Evolutionary conservation across 2,329 filamentous ascomycete species (phyloP).

Genomic region (Diaporthe longicolla): DNA sequence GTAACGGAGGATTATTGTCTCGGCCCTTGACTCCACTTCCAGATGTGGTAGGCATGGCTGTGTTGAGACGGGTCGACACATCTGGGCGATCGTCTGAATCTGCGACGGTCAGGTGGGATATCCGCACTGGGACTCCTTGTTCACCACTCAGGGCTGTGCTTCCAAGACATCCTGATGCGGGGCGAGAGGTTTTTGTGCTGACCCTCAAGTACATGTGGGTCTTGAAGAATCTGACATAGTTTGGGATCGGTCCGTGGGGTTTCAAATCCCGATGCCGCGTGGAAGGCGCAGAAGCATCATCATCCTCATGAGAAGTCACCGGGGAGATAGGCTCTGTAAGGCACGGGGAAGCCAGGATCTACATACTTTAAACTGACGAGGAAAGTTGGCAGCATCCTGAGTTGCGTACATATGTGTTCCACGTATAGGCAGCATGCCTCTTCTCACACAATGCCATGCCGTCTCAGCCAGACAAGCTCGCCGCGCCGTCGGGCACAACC

Average conservation of each 20-base stretch:
- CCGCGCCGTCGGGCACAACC: background rate
- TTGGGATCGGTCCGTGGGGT: slow-evolving; percentile 6
- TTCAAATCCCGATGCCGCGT: background rate
- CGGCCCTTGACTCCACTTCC: slow-evolving; percentile 17
- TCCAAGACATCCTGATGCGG: slow-evolving; percentile 2
- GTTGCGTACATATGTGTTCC: background rate
- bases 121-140: slow-evolving; percentile 10
- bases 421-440: background rate
- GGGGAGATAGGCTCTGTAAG: background rate
- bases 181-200: background rate
- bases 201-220: background rate
- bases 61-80: slow-evolving; percentile 19
- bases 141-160: background rate
- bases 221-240: background rate
- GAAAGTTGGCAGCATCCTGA: background rate
- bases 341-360: background rate
- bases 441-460: background rate
- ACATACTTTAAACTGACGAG: background rate
- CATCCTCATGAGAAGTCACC: background rate
- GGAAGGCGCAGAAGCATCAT: background rate
- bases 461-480: background rate
- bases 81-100: slow-evolving; percentile 29
- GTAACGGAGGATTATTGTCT: background rate
- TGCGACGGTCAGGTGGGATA: slow-evolving; percentile 9
- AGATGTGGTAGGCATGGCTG: background rate